These are phyloP conservation scores for Chrysoporthe deuterocubensis DNA, from an alignment of 2,329 filamentous ascomycete genomes.

Conservation along the genomic window DNA sequence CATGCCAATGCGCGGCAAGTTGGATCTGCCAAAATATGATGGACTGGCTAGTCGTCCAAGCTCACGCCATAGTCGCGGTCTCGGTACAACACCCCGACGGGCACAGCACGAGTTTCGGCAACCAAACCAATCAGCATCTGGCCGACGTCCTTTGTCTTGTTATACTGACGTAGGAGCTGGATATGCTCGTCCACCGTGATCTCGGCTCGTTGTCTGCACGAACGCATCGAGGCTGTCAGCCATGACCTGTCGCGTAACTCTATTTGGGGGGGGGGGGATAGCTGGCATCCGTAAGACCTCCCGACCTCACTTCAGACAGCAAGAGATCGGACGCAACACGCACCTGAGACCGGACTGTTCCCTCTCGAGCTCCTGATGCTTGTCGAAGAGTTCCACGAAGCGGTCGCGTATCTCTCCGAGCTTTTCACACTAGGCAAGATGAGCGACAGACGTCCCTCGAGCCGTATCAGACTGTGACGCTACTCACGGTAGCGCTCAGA, in stretches of 20 bases:
- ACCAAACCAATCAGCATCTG: conserved; percentile 45
- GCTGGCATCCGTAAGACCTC: no score
- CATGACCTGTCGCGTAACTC: background rate
- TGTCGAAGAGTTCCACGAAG: background rate
- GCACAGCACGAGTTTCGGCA: conserved; percentile 41
- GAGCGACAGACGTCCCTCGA: background rate
- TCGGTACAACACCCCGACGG: conserved; percentile 38
- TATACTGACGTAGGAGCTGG: conserved; percentile 40
- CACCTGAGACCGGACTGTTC: conserved; percentile 9
- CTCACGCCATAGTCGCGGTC: conserved; percentile 39
- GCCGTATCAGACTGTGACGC: background rate
- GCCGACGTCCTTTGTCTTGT: conserved; percentile 43
- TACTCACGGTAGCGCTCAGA: conserved; percentile 19
- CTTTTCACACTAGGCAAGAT: conserved; percentile 10
- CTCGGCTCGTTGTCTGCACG: conserved; percentile 30
- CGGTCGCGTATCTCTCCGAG: conserved; percentile 10
- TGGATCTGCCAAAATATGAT: background rate
- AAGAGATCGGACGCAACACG: background rate
- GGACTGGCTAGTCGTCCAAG: conserved; percentile 30
- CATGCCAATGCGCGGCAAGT: background rate
- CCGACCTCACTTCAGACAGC: background rate
- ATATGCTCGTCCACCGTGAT: conserved; percentile 35
- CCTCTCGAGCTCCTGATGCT: conserved; percentile 7
- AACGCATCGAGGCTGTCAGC: background rate
- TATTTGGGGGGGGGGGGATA: background rate